A percentile compares a stretch with the other conserved stretches of the same genome.
Conservation (phyloP, 2,329 filamentous ascomycete species). For the Plectosphaerella plurivora region DNA sequence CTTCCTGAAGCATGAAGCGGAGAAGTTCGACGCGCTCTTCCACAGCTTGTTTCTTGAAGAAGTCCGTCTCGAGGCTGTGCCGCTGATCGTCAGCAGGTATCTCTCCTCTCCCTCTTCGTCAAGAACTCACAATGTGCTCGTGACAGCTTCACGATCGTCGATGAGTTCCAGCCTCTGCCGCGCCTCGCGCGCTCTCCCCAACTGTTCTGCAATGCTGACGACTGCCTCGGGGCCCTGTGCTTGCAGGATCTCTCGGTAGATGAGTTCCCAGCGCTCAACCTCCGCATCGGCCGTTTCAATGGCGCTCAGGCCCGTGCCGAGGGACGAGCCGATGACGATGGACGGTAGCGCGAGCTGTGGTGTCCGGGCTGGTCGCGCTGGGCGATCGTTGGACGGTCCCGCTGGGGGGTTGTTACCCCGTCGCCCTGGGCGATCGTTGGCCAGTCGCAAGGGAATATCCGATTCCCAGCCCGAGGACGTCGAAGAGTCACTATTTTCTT, state of each 20-base stretch:
- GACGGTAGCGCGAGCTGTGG: conserved; percentile 10
- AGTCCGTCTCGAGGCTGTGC: conserved; percentile 12
- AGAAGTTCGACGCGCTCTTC: conserved; percentile 25
- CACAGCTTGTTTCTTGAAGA: conserved; percentile 21
- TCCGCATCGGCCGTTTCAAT: conserved; percentile 31
- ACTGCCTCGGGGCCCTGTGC: conserved; percentile 10
- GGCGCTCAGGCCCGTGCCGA: conserved; percentile 29
- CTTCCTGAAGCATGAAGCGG: conserved; percentile 21
- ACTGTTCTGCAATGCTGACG: conserved; percentile 14
- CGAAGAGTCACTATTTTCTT: background rate
- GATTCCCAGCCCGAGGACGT: too few species aligned
- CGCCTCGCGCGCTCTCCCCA: conserved; percentile 14
- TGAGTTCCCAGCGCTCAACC: conserved; percentile 28
- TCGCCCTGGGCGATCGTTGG: background rate
- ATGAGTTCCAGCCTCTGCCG: conserved; percentile 18
- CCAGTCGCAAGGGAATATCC: too few species aligned
- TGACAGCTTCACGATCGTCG: conserved; percentile 9
- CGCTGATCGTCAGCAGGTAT: conserved; percentile 8
- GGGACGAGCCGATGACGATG: conserved; percentile 26
- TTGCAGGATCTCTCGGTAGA: conserved; percentile 20
- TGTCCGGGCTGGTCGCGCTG: background rate
- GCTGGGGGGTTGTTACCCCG: background rate
- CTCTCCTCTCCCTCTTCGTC: conserved; percentile 23
- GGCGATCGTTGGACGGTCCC: background rate
- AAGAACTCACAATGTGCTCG: background rate